These are phyloP conservation scores for Gaillardinia entomophila DNA, from an alignment of 805 yeast genomes.

Conservation along the genomic window DNA sequence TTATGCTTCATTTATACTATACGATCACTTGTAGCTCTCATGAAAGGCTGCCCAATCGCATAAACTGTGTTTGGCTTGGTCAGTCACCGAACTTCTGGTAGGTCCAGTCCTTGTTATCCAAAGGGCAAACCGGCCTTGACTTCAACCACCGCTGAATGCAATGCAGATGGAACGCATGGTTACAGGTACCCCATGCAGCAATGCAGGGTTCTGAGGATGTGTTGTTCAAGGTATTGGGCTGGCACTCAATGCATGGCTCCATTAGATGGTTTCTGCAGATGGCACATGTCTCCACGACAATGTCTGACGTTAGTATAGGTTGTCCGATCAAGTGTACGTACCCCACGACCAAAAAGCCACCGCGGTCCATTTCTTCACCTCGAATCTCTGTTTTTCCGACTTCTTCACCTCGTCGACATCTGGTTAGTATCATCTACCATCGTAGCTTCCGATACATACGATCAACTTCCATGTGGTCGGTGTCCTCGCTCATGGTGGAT, in stretches of 20 bases:
- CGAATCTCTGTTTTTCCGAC: slow-evolving; percentile 64
- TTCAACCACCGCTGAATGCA: slow-evolving; percentile 94
- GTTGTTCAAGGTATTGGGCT: slow-evolving; percentile 64
- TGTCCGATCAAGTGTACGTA: slow-evolving; percentile 18
- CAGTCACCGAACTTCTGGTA: slow-evolving; percentile 64
- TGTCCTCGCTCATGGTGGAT: slow-evolving; percentile 6
- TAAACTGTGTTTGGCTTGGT: no score
- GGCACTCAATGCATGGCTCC: slow-evolving; percentile 98
- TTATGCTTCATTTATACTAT: no score
- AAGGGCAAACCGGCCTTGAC: slow-evolving; percentile 93
- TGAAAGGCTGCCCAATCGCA: no score
- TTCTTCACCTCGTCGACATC: slow-evolving; percentile 13
- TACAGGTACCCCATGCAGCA: slow-evolving; percentile 96
- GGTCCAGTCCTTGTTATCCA: slow-evolving; percentile 89
- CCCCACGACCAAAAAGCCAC: slow-evolving; percentile 99
- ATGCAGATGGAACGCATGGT: slow-evolving; percentile 97
- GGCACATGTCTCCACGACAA: slow-evolving; percentile 93
- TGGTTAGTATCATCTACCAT: slow-evolving; percentile 12
- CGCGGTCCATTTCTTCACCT: slow-evolving; percentile 96
- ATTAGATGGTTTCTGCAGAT: slow-evolving; percentile 95
- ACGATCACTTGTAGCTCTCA: no score
- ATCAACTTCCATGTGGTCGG: slow-evolving; percentile 29
- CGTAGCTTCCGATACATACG: slow-evolving; percentile 13
- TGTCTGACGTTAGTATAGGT: slow-evolving; percentile 38
- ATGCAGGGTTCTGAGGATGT: slow-evolving; percentile 66